Percentiles rank a stretch among this genome's conserved stretches.
Conservation (phyloP, 495 filamentous ascomycete species). For the Oidiodendron maius region DNA sequence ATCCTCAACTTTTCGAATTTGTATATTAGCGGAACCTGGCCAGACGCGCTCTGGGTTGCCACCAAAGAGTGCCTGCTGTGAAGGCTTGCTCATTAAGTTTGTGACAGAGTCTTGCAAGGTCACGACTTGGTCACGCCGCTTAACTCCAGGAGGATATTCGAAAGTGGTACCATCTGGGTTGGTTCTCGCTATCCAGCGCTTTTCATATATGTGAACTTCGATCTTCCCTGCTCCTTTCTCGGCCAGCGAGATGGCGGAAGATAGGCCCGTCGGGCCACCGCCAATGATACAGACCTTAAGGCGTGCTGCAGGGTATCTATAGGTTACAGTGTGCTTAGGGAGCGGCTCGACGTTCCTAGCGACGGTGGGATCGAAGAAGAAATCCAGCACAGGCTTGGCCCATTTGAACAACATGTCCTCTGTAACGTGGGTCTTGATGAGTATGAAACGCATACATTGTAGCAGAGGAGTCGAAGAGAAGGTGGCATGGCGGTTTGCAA, state of each 20-base stretch:
- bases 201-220: no score
- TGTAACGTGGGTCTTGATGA: conserved; percentile 27
- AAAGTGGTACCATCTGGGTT: no score
- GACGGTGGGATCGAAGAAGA: conserved; percentile 33
- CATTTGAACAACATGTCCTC: conserved; percentile 19
- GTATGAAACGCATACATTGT: conserved; percentile 30
- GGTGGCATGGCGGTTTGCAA: conserved; percentile 25
- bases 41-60: no score
- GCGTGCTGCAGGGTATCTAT: conserved; percentile 27
- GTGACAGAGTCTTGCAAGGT: no score
- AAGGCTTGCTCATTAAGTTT: conserved; percentile 20
- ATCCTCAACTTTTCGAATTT: conserved; percentile 36
- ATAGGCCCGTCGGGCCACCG: conserved; percentile 29
- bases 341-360: conserved; percentile 24
- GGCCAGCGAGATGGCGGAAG: conserved; percentile 31
- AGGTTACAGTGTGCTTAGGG: conserved; percentile 23
- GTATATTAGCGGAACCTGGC: no score
- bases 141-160: no score
- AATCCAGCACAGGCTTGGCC: conserved; percentile 25
- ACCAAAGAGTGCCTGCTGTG: no score
- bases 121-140: no score
- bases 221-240: no score
- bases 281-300: conserved; percentile 28
- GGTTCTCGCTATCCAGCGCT: no score
- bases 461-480: conserved; percentile 27